phyloP scores from a whole-genome alignment of 1,284 basidiomycete species.

The Sutorius eximius region DNA sequence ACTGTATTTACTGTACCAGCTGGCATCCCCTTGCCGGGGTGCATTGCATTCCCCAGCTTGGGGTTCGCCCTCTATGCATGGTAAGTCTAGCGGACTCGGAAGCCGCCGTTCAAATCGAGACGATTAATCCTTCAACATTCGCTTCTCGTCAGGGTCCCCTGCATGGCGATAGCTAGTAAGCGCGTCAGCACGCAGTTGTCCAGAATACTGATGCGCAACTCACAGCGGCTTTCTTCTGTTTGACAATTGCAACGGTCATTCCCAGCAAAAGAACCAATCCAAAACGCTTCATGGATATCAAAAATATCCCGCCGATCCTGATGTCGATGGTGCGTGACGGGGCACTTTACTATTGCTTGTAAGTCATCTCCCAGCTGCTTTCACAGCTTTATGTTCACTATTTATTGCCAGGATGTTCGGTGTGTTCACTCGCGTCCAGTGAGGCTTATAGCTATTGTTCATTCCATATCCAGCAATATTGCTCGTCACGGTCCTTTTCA shows the following conservation, averaged over 20 bases:
- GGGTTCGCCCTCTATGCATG: neutral
- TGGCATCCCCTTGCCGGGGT: constrained; percentile 2
- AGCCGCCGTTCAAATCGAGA: too few species aligned
- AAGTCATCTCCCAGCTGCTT: neutral
- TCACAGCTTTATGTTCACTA: neutral
- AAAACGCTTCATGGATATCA: neutral
- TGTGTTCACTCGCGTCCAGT: neutral
- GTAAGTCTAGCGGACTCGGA: neutral
- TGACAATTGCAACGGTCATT: constrained; percentile 1
- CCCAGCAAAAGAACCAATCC: neutral
- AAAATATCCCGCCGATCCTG: constrained; percentile 2
- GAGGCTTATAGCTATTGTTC: neutral
- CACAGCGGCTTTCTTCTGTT: neutral
- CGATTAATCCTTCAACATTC: neutral
- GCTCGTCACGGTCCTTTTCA: neutral
- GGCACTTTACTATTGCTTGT: constrained; percentile 6
- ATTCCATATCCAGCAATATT: neutral
- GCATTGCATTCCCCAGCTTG: neutral
- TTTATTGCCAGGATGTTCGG: neutral
- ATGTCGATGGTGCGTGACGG: constrained; percentile 9
- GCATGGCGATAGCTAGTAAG: constrained; percentile 5
- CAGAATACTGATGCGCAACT: neutral
- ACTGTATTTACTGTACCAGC: neutral
- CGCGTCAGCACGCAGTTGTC: too few species aligned
- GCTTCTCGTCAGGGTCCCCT: neutral